phyloP scores from a whole-genome alignment of 768 basidiomycete species.

The Tylopilus felleus region DNA sequence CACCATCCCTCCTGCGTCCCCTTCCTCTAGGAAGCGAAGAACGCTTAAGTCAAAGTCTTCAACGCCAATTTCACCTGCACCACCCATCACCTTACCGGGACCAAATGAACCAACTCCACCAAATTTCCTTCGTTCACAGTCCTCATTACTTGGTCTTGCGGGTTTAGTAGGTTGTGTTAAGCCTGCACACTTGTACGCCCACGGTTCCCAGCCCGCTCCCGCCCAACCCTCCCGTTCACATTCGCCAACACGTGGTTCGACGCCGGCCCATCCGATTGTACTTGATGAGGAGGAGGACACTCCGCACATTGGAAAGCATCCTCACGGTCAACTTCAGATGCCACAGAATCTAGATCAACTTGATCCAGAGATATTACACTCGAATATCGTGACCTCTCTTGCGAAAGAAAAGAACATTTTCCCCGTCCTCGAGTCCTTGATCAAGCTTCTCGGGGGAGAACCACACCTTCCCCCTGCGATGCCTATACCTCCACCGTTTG shows the following conservation, averaged over 20 bases:
- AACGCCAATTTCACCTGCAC: conserved; percentile 47
- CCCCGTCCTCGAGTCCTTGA: conserved; percentile 58
- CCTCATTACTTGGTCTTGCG: conserved; percentile 67
- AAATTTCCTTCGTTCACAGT: conserved; percentile 72
- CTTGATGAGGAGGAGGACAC: conserved; percentile 55
- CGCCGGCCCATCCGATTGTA: conserved; percentile 63
- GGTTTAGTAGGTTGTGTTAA: conserved; percentile 67
- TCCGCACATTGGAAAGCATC: conserved; percentile 18
- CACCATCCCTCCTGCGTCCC: background rate
- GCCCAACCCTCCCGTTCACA: conserved; percentile 35
- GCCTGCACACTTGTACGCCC: conserved; percentile 37
- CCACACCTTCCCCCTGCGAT: conserved; percentile 16
- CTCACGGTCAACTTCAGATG: background rate
- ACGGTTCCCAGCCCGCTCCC: background rate
- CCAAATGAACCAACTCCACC: conserved; percentile 58
- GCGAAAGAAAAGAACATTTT: conserved; percentile 64
- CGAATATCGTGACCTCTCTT: conserved; percentile 59
- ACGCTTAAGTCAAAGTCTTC: conserved; percentile 35
- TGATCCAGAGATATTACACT: conserved; percentile 43
- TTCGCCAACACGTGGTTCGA: conserved; percentile 47
- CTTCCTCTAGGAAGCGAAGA: conserved; percentile 33
- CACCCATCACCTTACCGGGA: conserved; percentile 60
- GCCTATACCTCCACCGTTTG: conserved; percentile 7
- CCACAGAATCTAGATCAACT: conserved; percentile 27
- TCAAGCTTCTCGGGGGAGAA: conserved; percentile 51